Base-by-base conservation (phyloP, 306 rosid genomes). In the Hylodesmum podocarpum region DNA sequence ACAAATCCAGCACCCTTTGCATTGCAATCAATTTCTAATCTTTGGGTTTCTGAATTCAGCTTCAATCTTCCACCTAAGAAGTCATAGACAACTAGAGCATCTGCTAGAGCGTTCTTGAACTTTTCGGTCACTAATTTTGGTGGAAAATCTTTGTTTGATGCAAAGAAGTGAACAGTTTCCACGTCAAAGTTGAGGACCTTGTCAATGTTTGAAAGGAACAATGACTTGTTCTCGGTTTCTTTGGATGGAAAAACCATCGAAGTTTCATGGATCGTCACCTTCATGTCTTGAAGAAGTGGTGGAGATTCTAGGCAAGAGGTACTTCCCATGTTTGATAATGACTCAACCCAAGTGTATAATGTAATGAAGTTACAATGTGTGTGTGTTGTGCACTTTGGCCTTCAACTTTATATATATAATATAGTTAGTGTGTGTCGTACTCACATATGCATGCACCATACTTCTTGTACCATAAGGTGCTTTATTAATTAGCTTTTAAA, bases 181-280 rank as follows among this genome's bases (percentile, higher is more conserved):
- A 93, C 94, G 6, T 83, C 82, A 46, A 90, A 93, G 53, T 85
- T 89, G 29, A 93, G 91, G 37, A 85, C 89, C 76, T 82, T 86
- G 80, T 93, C 97, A 46, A 93, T 93, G 87, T 90, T 93, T 3
- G 97, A 87, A 41, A 93, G 76, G 91, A 93, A 93, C 73, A 93
- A 13, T 19, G 87, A 25, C 49, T 58, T 84, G 44, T 62, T 88
- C 70, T 86, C 43, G 0, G 84, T 86, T 79, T 76, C 66, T 74
- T 82, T 80, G 31, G 87, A 86, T 14, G 97, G 91, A 41, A 66
- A 83, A 63, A 93, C 72, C 21, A 90, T 67, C 21, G 74, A 80
- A 1, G 85, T 78, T 27, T 79, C 12, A 12, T 80, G 83, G 75
- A 89, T 74, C 0, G 36, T 93, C 28, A 89, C 96, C 47, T 87